Evolutionary conservation across 1,139 yeast genomes (phyloP).

Genomic region (Kurtzmaniella quercitrusa): DNA sequence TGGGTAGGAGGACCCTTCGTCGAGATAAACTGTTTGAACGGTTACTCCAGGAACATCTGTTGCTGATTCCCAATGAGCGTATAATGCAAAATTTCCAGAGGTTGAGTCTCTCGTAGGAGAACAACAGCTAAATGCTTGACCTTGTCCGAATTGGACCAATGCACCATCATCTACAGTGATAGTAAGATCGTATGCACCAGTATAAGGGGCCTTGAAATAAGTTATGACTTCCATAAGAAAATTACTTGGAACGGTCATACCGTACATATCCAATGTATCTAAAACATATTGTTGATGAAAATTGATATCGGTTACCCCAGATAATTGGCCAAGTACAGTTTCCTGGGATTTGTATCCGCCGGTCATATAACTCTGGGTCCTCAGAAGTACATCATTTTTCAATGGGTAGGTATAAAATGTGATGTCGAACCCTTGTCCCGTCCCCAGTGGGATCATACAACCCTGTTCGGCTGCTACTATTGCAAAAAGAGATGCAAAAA

Average conservation of each 20-base stretch:
- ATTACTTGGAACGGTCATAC: neutral
- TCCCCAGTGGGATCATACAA: neutral
- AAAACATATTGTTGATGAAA: neutral
- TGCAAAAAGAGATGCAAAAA: neutral
- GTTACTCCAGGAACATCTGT: neutral
- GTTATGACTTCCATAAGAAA: neutral
- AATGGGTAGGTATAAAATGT: neutral
- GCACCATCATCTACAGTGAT: constrained; percentile 17
- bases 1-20: constrained; percentile 12
- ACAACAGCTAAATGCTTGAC: constrained; percentile 23
- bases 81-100: constrained; percentile 8
- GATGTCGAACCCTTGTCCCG: neutral
- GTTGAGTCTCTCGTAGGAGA: constrained; percentile 8
- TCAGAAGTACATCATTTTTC: neutral
- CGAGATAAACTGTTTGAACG: neutral
- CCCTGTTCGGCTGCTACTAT: neutral
- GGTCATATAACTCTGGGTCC: neutral
- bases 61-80: constrained; percentile 8
- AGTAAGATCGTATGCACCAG: neutral
- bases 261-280: neutral
- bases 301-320: neutral
- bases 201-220: neutral
- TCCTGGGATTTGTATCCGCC: neutral
- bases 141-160: constrained; percentile 17
- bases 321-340: neutral